Evolutionary conservation across 179 eudicot genomes (phyloP).

Genomic region (Dionaea muscipula): DNA sequence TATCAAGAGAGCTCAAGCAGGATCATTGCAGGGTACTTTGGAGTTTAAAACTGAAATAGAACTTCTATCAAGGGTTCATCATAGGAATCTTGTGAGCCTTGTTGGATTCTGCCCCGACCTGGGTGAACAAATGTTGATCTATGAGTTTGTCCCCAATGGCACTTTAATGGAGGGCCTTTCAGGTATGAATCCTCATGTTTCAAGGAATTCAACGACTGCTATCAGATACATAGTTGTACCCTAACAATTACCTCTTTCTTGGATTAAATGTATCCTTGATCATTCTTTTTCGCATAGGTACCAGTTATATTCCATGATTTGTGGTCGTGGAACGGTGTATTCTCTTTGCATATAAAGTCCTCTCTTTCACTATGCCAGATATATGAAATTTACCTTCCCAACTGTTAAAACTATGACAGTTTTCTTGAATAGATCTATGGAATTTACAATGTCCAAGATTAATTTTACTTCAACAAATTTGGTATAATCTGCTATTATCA

Average conservation of each 20-base stretch:
- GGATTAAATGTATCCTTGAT: neutral
- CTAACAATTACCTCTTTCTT: neutral
- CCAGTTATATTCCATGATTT: too few species aligned
- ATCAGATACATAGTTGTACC: too few species aligned
- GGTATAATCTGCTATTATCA: too few species aligned
- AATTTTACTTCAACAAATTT: too few species aligned
- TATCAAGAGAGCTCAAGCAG: conserved; percentile 49
- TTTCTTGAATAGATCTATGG: too few species aligned
- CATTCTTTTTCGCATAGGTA: too few species aligned
- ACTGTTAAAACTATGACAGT: too few species aligned
- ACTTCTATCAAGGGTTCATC: conserved; percentile 64
- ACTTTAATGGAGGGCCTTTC: conserved; percentile 37
- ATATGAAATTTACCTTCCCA: too few species aligned
- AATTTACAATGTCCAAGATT: too few species aligned
- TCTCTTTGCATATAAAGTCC: too few species aligned
- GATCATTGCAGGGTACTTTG: conserved; percentile 47
- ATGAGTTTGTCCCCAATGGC: conserved; percentile 53
- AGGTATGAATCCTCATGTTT: conserved; percentile 18
- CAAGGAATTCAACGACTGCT: neutral
- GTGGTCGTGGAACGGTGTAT: too few species aligned
- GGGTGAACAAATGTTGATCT: conserved; percentile 54
- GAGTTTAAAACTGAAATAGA: conserved; percentile 68
- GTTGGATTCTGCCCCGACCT: conserved; percentile 53
- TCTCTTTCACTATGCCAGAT: too few species aligned
- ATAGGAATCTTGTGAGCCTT: conserved; percentile 52